phyloP scores from a whole-genome alignment of 2,329 filamentous ascomycete species.

The Pseudovirgaria hyperparasitica region DNA sequence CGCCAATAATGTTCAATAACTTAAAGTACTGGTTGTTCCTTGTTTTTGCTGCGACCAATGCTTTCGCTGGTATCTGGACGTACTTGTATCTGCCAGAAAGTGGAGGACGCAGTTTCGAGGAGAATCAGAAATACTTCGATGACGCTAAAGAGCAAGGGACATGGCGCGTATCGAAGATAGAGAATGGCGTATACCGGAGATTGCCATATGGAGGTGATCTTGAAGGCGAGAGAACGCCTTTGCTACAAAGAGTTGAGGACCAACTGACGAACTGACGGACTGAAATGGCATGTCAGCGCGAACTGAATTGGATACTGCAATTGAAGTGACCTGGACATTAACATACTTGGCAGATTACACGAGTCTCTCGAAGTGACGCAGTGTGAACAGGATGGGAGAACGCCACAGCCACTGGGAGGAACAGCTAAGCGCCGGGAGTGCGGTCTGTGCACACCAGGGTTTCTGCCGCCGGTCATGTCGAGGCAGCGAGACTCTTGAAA shows the following conservation, averaged over 20 bases:
- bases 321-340: too few species aligned
- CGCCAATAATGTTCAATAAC: conserved; percentile 47
- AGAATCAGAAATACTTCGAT: conserved; percentile 47
- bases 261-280: too few species aligned
- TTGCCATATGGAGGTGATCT: conserved; percentile 29
- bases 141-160: conserved; percentile 37
- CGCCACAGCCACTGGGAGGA: too few species aligned
- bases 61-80: conserved; percentile 42
- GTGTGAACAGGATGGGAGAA: too few species aligned
- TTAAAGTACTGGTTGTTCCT: conserved; percentile 46
- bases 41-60: conserved; percentile 42
- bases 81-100: conserved; percentile 41
- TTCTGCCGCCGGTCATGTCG: too few species aligned
- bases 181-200: conserved; percentile 36
- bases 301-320: too few species aligned
- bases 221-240: conserved; percentile 29
- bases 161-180: conserved; percentile 42
- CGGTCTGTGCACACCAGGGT: too few species aligned
- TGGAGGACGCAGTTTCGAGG: conserved; percentile 45
- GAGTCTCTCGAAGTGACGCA: too few species aligned
- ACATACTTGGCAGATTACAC: too few species aligned
- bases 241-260: conserved; percentile 31
- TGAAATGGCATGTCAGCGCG: too few species aligned
- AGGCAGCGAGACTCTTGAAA: too few species aligned
- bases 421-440: too few species aligned